phyloP scores from a whole-genome alignment of 2,329 filamentous ascomycete genomes.

The Paecilomyces fulvus region DNA sequence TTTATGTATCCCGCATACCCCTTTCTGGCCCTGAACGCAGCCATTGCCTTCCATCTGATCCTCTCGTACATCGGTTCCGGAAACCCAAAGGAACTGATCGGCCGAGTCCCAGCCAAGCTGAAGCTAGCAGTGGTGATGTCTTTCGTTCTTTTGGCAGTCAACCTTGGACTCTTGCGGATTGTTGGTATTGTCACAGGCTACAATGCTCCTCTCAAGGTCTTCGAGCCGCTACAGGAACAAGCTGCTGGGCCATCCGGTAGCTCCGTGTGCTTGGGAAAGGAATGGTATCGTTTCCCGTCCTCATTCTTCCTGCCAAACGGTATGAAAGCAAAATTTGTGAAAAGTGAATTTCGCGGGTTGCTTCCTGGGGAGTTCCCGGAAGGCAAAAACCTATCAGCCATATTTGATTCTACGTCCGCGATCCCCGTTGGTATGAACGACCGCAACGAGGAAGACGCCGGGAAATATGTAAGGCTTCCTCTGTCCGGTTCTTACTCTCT shows the following conservation, averaged over 20 bases:
- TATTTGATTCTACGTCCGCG: conserved; percentile 77
- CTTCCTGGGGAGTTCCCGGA: conserved; percentile 86
- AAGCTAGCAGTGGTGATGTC: conserved; percentile 58
- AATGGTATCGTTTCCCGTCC: conserved; percentile 96
- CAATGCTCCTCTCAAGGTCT: conserved; percentile 65
- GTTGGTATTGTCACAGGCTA: conserved; percentile 74
- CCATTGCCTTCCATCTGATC: conserved; percentile 72
- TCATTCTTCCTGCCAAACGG: conserved; percentile 82
- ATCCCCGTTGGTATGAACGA: conserved; percentile 84
- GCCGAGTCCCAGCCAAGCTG: conserved; percentile 65
- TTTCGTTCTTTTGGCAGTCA: conserved; percentile 55
- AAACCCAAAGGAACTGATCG: conserved; percentile 57
- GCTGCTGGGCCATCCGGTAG: conserved; percentile 54
- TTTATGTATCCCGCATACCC: conserved; percentile 99
- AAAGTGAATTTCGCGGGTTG: conserved; percentile 80
- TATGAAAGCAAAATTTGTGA: conserved; percentile 80
- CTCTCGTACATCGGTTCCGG: conserved; percentile 65
- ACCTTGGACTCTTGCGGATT: conserved; percentile 62
- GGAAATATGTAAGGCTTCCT: conserved; percentile 63
- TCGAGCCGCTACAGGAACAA: conserved; percentile 38
- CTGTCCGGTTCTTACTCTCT: background rate
- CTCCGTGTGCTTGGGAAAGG: conserved; percentile 82
- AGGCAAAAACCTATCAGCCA: conserved; percentile 57
- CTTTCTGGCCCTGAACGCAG: conserved; percentile 79
- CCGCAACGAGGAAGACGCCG: conserved; percentile 72